Conservation (phyloP, 108 stramenopile species). For the Nannochloropsis gaditana region DNA sequence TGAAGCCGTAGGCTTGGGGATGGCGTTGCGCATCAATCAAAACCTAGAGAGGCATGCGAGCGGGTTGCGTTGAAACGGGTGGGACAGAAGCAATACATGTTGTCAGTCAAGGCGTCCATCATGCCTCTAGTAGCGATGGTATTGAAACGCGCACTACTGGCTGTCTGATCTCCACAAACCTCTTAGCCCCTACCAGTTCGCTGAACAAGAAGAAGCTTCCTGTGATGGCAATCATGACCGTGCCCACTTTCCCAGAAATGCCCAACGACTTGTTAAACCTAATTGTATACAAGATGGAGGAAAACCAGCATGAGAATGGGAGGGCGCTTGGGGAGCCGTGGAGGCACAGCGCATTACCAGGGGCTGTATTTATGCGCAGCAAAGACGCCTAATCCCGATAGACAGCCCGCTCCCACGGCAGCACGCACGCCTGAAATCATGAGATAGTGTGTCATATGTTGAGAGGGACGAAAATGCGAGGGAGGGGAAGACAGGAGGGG, state of each 20-base stretch:
- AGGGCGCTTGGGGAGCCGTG: background rate
- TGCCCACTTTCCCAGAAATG: constrained; percentile 16
- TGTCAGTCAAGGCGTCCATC: too few relatives aligned
- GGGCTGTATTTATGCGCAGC: constrained; percentile 4
- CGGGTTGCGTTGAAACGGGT: background rate
- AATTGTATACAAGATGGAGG: background rate
- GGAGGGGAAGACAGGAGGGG: too few relatives aligned
- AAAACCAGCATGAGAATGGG: background rate
- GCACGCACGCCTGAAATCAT: background rate
- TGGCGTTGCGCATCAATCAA: background rate
- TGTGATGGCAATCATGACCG: constrained; percentile 11
- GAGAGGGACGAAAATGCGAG: background rate
- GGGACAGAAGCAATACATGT: background rate
- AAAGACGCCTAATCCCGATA: background rate
- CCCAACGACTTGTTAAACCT: constrained; percentile 1
- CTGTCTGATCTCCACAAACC: too few relatives aligned
- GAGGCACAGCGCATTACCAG: background rate
- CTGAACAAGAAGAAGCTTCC: background rate
- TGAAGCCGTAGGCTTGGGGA: background rate
- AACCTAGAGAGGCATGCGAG: background rate
- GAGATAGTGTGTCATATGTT: background rate
- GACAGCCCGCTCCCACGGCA: constrained; percentile 7
- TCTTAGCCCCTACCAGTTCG: background rate
- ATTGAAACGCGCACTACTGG: too few relatives aligned
- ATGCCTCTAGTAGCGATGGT: too few relatives aligned